Evolutionary conservation across 2,329 filamentous ascomycete species (phyloP), one percentile per base, ranked within the genome.

Genomic region (Alternaria triticina): DNA sequence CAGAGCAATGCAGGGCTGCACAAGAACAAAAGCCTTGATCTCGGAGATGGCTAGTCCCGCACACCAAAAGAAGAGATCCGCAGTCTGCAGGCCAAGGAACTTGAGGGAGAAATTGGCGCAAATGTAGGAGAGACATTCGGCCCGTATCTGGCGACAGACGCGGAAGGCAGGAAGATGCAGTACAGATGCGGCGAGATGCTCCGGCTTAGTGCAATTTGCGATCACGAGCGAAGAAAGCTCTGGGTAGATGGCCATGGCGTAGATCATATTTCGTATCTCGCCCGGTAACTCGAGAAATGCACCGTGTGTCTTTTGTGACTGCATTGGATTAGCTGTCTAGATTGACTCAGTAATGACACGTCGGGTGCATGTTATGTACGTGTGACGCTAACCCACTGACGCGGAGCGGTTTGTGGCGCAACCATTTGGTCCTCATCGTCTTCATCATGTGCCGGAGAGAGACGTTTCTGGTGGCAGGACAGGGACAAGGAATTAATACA

Each of bases 221-320:
- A 73, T 59, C 2, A 17, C 44, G 25, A 70, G 8, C 9, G 17
- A n/a, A 5, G 25, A 13, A 15, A 64, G 50, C 7, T 59, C 25
- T 4, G 65, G 63, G 44, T 69, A 71, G 7, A 73, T 62, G 22
- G 10, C 28, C 11, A 60, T 50, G 23, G 59, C 47, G 51, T 74
- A 74, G 15, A 74, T 73, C 10, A 59, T 46, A 43, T 70, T 73
- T 52, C 72, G 71, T 17, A 74, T 47, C 55, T 74, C 72, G 40
- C 70, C 71, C 17, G 72, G 71, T 17, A 74, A 66, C 11, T 59
- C 50, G 3, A 74, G 50, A 44, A 74, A 62, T 12, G 49, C 33
- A 11, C 40, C 27, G n/a, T 23, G 12, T 15, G 40, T 27, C 13
- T 17, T 23, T 20, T 15, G 33, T 11, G 54, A 17, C 59, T 61